Evolutionary conservation across 116 monocot genomes (phyloP), one percentile per base, ranked within the genome.

Genomic region (Phalaenopsis hybrid): DNA sequence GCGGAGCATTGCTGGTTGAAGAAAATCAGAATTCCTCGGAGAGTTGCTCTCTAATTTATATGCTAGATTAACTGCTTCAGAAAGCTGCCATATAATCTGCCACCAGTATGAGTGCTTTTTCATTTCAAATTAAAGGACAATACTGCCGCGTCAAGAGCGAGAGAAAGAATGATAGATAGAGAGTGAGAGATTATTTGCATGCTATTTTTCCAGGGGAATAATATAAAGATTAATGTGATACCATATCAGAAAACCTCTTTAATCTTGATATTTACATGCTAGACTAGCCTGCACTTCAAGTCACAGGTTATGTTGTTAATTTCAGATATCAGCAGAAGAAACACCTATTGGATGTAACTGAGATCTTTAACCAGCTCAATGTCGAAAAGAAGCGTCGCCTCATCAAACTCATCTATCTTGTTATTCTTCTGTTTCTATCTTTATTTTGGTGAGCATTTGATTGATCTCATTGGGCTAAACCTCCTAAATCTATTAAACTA

Each of bases 321-420:
- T 80, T 44, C 87, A 96, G 96, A 85, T 94, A 92, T 81, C 85
- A 85, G 74, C 80, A 61, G 18, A 81, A 84, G 25, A 88, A 87
- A 20, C 91, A 96, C 81, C 76, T 96, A 61, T 78, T 96, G 59
- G 96, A 96, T 87, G 92, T 96, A 2, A 96, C 96, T 0, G 96
- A 96, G 91, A 94, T 94, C 68, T 96, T 92, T 82, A 96, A 88
- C 81, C 88, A 87, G 18, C 88, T 96, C 33, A 83, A 85, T 80
- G 80, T 31, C 44, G 96, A 96, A 81, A 94, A 96, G 87, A 96
- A 91, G 61, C 87, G 84, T 33, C 89, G 96, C 59, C 80, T 96
- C 43, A 63, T 92, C 55, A 96, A 96, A 82, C 89, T 96, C 12
- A 57, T 80, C 43, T 86, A 84, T 77, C 81, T 89, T 21, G 89